These are phyloP conservation scores for Bruguiera sexangula DNA, from an alignment of 345 rosid genomes.

Conservation along the genomic window DNA sequence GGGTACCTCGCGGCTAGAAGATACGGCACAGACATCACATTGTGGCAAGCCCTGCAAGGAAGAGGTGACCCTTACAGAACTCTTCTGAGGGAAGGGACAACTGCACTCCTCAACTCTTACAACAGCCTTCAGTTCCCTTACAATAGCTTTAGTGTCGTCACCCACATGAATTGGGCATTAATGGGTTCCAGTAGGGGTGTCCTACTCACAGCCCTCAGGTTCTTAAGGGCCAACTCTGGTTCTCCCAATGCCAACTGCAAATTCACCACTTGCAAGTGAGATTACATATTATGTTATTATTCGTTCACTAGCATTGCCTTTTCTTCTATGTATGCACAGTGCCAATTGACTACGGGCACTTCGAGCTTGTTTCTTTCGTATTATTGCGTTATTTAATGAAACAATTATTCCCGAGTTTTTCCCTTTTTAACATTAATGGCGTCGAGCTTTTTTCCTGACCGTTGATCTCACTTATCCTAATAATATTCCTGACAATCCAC, in stretches of 20 bases:
- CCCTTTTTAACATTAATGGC: too few species aligned
- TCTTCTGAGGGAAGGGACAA: slow-evolving; percentile 73
- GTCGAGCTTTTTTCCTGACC: not conserved
- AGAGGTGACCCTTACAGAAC: slow-evolving; percentile 72
- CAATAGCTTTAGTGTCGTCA: slow-evolving; percentile 41
- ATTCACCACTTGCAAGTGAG: not conserved
- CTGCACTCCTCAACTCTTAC: slow-evolving; percentile 82
- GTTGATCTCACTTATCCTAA: not conserved
- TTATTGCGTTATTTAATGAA: too few species aligned
- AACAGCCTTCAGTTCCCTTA: slow-evolving; percentile 62
- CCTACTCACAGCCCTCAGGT: slow-evolving; percentile 57
- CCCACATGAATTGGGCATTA: slow-evolving; percentile 54
- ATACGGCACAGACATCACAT: slow-evolving; percentile 62
- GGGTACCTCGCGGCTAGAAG: slow-evolving; percentile 51
- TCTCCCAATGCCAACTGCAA: slow-evolving; percentile 39
- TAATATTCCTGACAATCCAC: not conserved
- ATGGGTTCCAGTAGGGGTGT: slow-evolving; percentile 47
- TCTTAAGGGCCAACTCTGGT: slow-evolving; percentile 74
- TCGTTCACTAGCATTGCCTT: not conserved
- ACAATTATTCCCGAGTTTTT: too few species aligned
- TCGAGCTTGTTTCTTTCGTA: too few species aligned
- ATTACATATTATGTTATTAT: not conserved
- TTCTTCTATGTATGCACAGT: too few species aligned
- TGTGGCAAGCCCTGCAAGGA: slow-evolving; percentile 60
- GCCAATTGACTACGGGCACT: too few species aligned